phyloP scores from a whole-genome alignment of 768 basidiomycete genomes.

The Boletus barrowsii region DNA sequence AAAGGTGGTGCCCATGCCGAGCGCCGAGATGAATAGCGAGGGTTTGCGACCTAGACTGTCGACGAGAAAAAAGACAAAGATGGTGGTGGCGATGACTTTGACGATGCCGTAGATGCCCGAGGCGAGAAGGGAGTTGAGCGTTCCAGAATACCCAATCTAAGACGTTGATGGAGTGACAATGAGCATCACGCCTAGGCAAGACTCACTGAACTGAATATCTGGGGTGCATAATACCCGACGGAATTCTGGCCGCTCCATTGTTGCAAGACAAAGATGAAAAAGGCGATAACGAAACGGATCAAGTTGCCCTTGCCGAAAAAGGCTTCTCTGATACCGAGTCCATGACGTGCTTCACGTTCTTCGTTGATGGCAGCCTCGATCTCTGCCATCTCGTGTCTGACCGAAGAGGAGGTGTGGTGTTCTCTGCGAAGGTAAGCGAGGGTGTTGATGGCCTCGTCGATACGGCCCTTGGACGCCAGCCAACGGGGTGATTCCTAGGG shows the following conservation, averaged over 20 bases:
- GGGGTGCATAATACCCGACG: conserved; percentile 73
- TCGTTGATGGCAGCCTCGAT: conserved; percentile 78
- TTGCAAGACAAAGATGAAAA: conserved; percentile 74
- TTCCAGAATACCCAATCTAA: conserved; percentile 64
- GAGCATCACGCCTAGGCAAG: neutral
- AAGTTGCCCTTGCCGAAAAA: conserved; percentile 82
- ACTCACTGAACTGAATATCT: conserved; percentile 62
- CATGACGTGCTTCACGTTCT: conserved; percentile 63
- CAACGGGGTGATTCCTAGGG: conserved; percentile 70
- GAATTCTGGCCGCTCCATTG: conserved; percentile 87
- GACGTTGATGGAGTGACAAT: neutral
- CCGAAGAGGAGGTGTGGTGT: conserved; percentile 36
- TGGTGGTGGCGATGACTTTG: conserved; percentile 61
- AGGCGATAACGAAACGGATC: conserved; percentile 81
- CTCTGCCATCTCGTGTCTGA: conserved; percentile 68
- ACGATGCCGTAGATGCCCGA: conserved; percentile 69
- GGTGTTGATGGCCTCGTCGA: conserved; percentile 51
- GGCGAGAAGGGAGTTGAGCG: conserved; percentile 61
- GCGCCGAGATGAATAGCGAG: conserved; percentile 67
- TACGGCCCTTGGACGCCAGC: conserved; percentile 62
- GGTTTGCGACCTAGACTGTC: conserved; percentile 67
- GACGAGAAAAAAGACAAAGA: conserved; percentile 67
- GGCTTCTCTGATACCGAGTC: conserved; percentile 65
- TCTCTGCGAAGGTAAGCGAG: conserved; percentile 63
- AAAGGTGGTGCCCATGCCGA: conserved; percentile 78